Evolutionary conservation across 2,329 filamentous ascomycete species (phyloP).

Genomic region (Arachnomyces sp.): DNA sequence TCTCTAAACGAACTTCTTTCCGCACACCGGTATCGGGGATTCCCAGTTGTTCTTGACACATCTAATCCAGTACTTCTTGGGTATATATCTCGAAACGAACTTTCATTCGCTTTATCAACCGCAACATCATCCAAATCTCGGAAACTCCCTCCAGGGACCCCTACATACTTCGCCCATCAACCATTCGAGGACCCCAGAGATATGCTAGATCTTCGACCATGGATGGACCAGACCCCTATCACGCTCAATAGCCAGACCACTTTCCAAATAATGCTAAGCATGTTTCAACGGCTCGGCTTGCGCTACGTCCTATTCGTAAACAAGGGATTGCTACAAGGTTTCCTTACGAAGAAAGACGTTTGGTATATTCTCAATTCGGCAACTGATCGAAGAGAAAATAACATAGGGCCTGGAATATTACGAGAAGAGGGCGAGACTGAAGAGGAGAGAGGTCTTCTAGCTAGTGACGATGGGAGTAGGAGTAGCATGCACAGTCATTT

Average conservation of each 20-base stretch:
- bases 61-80: constrained; percentile 74
- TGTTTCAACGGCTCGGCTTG: constrained; percentile 91
- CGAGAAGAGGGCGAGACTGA: constrained; percentile 17
- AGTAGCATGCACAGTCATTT: not conserved
- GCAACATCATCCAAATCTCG: constrained; percentile 41
- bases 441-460: constrained; percentile 33
- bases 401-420: constrained; percentile 17
- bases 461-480: constrained; percentile 21
- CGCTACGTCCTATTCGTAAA: constrained; percentile 85
- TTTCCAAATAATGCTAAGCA: constrained; percentile 77
- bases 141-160: constrained; percentile 60
- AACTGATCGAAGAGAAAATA: constrained; percentile 42
- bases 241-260: constrained; percentile 70
- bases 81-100: constrained; percentile 88
- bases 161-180: constrained; percentile 78
- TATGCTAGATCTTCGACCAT: constrained; percentile 81
- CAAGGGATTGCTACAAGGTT: constrained; percentile 68
- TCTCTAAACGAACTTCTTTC: constrained; percentile 64
- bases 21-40: constrained; percentile 75
- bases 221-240: constrained; percentile 98
- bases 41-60: constrained; percentile 76
- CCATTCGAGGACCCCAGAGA: constrained; percentile 68
- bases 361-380: constrained; percentile 83
- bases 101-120: constrained; percentile 68
- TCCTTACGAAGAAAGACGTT: constrained; percentile 95